Base-by-base conservation (phyloP, 148 eudicot species). In the Vaccinium macrocarpon region DNA sequence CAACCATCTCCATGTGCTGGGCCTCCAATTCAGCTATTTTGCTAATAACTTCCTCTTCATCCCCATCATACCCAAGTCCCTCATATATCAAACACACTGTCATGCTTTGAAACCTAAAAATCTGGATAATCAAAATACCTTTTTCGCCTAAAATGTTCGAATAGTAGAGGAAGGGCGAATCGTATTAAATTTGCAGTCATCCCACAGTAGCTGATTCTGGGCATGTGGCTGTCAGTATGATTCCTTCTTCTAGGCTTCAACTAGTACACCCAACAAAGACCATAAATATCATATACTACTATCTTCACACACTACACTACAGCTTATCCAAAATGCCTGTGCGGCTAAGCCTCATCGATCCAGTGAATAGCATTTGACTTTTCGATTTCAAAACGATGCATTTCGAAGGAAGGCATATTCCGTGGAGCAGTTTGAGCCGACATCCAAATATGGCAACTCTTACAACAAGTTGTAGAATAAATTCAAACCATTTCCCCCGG, bases 181-280 rank as follows among this genome's bases (percentile, higher is more conserved):
- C 2, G 52, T 1, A 5, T 51, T 13, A 82, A 13, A 68, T 82
- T 61, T 82, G 12, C 57, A 29, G 29, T 52, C 32, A 21, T 27
- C 27, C 29, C 1, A 18, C 21, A 6, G 29, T 11, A 12, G 14
- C 62, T 51, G 38, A 70, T 51, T 82, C 78, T 71, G 57, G 64
- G 64, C 49, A 71, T 8, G 61, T 5, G 32, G 64, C 62, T 51
- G 64, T 52, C 46, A 2, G 2, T 32, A 21, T 29, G 25, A 71
- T 32, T 73, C 84, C 74, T 80, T 46, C 27, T 56, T 61, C 32
- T 76, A 46, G 68, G 25, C 55, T 48, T 59, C 72, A 61, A 85
- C 74, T 48, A 29, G 29, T 19, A 52, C 80, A 81, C 72, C 5
- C 5, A 71, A 25, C 73, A 80, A 14, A 68, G 19, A 68, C 6